phyloP scores from a whole-genome alignment of 148 eudicot genomes.

The Chenopodium suecicum region DNA sequence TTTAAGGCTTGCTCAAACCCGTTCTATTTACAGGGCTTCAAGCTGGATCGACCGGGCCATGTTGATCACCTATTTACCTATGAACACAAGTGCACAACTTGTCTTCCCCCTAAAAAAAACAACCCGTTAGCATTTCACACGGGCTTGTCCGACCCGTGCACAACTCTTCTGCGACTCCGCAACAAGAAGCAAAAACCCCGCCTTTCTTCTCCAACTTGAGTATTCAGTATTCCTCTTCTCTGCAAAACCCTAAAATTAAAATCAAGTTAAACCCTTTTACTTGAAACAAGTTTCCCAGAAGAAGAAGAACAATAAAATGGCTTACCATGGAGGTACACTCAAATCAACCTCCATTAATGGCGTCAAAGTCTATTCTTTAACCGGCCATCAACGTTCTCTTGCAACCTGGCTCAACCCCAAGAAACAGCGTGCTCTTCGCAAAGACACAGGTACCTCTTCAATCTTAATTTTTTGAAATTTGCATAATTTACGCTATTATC shows the following conservation, averaged over 20 bases:
- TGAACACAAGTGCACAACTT: no score
- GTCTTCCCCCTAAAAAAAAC: no score
- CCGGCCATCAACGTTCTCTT: slow-evolving; percentile 58
- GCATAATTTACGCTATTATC: background rate
- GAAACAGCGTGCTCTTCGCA: slow-evolving; percentile 71
- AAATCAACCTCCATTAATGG: slow-evolving; percentile 88
- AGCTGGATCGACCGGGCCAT: no score
- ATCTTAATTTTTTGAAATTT: background rate
- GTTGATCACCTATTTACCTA: no score
- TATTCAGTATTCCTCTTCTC: background rate
- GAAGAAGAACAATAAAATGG: slow-evolving; percentile 30
- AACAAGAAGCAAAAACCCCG: no score
- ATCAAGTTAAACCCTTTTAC: background rate
- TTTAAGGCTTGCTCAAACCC: no score
- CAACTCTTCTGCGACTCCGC: no score
- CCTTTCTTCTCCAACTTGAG: background rate
- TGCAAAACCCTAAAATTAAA: background rate
- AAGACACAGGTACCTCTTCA: slow-evolving; percentile 48
- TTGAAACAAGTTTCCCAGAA: background rate
- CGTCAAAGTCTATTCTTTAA: slow-evolving; percentile 60
- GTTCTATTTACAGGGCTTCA: no score
- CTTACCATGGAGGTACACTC: slow-evolving; percentile 59
- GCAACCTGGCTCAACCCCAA: slow-evolving; percentile 79
- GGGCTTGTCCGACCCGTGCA: no score
- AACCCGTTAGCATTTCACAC: no score